These are phyloP conservation scores for Cystofilobasidium capitatum DNA, from an alignment of 768 basidiomycete species.

Conservation along the genomic window DNA sequence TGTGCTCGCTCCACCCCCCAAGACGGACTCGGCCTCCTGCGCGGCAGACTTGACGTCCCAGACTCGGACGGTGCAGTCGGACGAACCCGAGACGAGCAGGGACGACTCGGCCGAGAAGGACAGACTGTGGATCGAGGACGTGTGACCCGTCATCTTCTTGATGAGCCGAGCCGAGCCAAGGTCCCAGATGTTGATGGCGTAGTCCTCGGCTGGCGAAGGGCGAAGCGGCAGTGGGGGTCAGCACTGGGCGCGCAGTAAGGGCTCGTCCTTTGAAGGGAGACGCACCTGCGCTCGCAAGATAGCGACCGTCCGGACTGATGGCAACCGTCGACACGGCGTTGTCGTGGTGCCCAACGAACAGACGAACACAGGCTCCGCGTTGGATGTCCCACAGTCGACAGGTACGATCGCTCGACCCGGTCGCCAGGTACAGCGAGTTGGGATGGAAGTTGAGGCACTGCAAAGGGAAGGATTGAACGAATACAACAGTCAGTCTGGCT, in stretches of 20 bases:
- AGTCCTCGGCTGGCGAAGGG: conserved; percentile 59
- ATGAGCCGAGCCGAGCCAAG: conserved; percentile 85
- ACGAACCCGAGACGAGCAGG: conserved; percentile 76
- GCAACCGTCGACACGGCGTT: conserved; percentile 66
- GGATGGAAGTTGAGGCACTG: conserved; percentile 95
- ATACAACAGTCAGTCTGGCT: too few species aligned
- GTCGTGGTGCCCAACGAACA: conserved; percentile 92
- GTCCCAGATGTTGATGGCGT: conserved; percentile 93
- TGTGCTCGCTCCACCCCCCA: background rate
- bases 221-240: background rate
- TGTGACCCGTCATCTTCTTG: conserved; percentile 94
- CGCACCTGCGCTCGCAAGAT: conserved; percentile 78
- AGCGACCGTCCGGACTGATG: conserved; percentile 85
- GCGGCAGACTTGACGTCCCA: conserved; percentile 88
- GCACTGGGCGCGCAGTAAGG: background rate
- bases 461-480: background rate
- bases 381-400: conserved; percentile 98
- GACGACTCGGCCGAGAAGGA: conserved; percentile 87
- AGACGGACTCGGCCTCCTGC: conserved; percentile 43
- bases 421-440: conserved; percentile 92
- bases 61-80: conserved; percentile 94
- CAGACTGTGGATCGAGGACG: conserved; percentile 75
- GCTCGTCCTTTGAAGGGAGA: background rate
- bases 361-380: conserved; percentile 79
- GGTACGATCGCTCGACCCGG: conserved; percentile 92